A percentile compares a stretch with the other conserved stretches of the same genome.
Evolutionary conservation across 441 rosid species (phyloP).

Genomic region (Brassica hybrid): DNA sequence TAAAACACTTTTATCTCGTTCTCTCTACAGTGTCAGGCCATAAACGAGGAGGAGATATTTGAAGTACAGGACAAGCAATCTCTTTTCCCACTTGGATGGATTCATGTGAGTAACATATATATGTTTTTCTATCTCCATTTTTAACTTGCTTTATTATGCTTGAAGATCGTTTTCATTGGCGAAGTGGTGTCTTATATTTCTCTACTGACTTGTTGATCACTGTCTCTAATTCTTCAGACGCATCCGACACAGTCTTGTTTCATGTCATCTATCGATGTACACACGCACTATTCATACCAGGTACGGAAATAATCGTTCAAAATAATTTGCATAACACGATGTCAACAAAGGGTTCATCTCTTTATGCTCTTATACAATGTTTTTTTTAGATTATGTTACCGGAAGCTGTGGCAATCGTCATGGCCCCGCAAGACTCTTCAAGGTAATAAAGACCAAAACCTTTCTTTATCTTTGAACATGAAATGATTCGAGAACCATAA

Average conservation of each 20-base stretch:
- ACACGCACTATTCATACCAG: conserved; percentile 98
- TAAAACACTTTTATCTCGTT: conserved; percentile 4
- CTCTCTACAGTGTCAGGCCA: conserved; percentile 78
- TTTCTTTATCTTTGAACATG: background rate
- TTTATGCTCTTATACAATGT: conserved; percentile 14
- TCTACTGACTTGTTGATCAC: conserved; percentile 8
- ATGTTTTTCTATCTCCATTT: background rate
- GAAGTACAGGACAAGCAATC: conserved; percentile 94
- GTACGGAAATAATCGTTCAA: conserved; percentile 42
- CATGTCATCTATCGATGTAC: conserved; percentile 98
- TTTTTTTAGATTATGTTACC: conserved; percentile 88
- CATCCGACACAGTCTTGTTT: conserved; percentile 99
- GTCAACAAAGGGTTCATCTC: background rate
- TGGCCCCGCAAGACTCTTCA: conserved; percentile 88
- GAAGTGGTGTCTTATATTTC: conserved; percentile 2
- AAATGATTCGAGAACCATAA: background rate
- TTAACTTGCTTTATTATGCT: background rate
- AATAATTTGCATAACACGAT: background rate
- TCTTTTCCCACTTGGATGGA: conserved; percentile 98
- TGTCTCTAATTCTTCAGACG: conserved; percentile 60
- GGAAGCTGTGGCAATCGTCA: conserved; percentile 92
- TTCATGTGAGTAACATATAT: conserved; percentile 74
- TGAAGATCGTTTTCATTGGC: background rate
- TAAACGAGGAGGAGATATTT: conserved; percentile 98
- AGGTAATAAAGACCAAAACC: conserved; percentile 53